Conservation (phyloP, 345 rosid genomes). For the Salix purpurea region DNA sequence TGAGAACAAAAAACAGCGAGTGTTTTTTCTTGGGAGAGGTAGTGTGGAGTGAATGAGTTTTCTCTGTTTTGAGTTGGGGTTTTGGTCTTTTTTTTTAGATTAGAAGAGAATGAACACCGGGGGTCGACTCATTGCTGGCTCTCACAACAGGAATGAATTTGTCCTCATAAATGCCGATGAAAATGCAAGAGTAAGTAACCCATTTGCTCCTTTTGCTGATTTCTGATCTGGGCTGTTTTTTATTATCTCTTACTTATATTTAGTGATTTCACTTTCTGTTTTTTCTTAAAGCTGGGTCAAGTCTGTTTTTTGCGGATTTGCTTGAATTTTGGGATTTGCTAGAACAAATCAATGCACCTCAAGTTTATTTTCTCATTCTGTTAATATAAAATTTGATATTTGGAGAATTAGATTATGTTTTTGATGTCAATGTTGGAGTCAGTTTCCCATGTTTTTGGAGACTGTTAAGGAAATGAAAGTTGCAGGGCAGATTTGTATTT, state of each 20-base stretch:
- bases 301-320: background rate
- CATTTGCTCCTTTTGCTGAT: constrained; percentile 8
- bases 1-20: background rate
- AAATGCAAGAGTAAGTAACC: constrained; percentile 56
- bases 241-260: background rate
- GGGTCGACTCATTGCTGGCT: constrained; percentile 90
- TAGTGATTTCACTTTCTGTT: background rate
- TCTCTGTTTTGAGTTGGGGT: constrained; percentile 3
- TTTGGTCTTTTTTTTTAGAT: background rate
- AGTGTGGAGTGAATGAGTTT: background rate
- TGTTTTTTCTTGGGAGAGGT: background rate
- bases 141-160: constrained; percentile 93
- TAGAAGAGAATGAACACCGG: constrained; percentile 65
- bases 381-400: background rate
- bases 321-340: background rate
- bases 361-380: background rate
- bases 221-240: constrained; percentile 35
- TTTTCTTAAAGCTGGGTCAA: background rate
- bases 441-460: constrained; percentile 15
- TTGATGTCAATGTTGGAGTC: background rate
- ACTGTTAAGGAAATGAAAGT: constrained; percentile 8
- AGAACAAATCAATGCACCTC: background rate
- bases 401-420: constrained; percentile 2
- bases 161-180: constrained; percentile 93
- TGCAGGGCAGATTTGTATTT: background rate